phyloP scores from a whole-genome alignment of 1,284 basidiomycete species.

The Cutaneotrichosporon sp. region DNA sequence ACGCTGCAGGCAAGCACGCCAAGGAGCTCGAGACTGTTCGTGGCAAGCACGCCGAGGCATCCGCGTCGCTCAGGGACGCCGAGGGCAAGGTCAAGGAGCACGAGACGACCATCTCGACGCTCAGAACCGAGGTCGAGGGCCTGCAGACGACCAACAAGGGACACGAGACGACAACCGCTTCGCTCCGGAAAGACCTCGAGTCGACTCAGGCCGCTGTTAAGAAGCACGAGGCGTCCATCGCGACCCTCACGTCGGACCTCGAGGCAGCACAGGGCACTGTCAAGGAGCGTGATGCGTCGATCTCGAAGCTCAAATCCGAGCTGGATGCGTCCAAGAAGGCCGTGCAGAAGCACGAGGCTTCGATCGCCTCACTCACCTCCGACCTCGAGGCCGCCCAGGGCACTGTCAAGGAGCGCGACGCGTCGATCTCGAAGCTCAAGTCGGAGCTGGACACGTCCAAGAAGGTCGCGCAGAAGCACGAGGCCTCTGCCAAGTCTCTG shows the following conservation, averaged over 20 bases:
- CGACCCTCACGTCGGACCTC: slow-evolving; percentile 3
- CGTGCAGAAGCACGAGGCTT: slow-evolving; percentile 7
- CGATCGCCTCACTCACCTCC: slow-evolving; percentile 5
- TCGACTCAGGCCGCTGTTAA: slow-evolving; percentile 1
- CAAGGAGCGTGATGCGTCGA: slow-evolving; percentile 11
- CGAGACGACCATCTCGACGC: slow-evolving; percentile 2
- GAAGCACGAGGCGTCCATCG: slow-evolving; percentile 7
- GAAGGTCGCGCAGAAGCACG: slow-evolving; percentile 7
- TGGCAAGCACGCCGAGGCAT: slow-evolving; percentile 10
- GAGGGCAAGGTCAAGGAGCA: slow-evolving; percentile 12
- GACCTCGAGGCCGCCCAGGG: slow-evolving; percentile 1
- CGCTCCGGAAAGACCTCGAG: slow-evolving; percentile 11
- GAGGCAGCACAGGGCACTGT: not conserved
- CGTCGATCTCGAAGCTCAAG: slow-evolving; percentile 3
- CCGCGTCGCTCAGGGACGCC: slow-evolving; percentile 6
- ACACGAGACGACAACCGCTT: slow-evolving; percentile 6
- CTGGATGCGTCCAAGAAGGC: slow-evolving; percentile 8
- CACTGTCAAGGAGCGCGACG: slow-evolving; percentile 12
- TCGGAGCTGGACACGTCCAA: slow-evolving; percentile 6
- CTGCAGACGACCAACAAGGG: slow-evolving; percentile 5
- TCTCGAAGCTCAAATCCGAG: slow-evolving; percentile 4
- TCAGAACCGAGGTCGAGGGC: slow-evolving; percentile 12
- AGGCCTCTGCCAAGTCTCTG: slow-evolving; percentile 8
- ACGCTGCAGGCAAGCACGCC: not conserved
- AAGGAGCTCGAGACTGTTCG: not conserved